These are phyloP conservation scores for Mycena sp. DNA, from an alignment of 1,284 basidiomycete species.

Conservation along the genomic window DNA sequence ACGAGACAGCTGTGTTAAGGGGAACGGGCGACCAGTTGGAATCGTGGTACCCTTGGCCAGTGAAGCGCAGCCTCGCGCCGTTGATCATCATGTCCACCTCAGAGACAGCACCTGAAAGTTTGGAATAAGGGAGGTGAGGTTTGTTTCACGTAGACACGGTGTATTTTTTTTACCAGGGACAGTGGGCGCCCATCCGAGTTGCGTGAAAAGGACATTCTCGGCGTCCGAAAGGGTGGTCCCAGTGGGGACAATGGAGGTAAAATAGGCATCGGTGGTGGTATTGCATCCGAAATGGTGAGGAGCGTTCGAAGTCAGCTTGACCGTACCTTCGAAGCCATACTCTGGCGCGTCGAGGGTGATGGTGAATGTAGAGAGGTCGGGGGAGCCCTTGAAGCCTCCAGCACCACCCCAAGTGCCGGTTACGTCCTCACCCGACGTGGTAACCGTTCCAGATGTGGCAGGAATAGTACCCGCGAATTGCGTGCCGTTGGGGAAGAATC, in stretches of 20 bases:
- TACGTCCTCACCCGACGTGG: constrained; percentile 26
- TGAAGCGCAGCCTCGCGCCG: constrained; percentile 32
- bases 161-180: constrained; percentile 29
- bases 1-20: constrained; percentile 33
- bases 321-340: constrained; percentile 23
- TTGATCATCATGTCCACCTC: constrained; percentile 34
- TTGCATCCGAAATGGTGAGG: constrained; percentile 36
- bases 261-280: constrained; percentile 33
- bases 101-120: constrained; percentile 30
- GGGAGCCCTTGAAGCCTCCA: constrained; percentile 28
- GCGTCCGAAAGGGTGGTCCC: constrained; percentile 20
- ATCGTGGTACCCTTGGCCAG: constrained; percentile 40
- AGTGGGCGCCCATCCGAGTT: constrained; percentile 38
- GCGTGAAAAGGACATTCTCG: constrained; percentile 34
- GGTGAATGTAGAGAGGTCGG: constrained; percentile 29
- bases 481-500: constrained; percentile 37
- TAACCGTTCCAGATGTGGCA: constrained; percentile 30
- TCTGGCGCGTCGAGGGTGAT: constrained; percentile 22
- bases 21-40: constrained; percentile 36
- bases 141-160: too few species aligned
- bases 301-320: constrained; percentile 30
- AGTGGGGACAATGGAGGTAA: constrained; percentile 26
- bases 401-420: constrained; percentile 34
- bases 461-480: constrained; percentile 31
- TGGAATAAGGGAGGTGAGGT: too few species aligned